phyloP scores from a whole-genome alignment of 2,329 filamentous ascomycete species.

The Pyrenophora graminea region DNA sequence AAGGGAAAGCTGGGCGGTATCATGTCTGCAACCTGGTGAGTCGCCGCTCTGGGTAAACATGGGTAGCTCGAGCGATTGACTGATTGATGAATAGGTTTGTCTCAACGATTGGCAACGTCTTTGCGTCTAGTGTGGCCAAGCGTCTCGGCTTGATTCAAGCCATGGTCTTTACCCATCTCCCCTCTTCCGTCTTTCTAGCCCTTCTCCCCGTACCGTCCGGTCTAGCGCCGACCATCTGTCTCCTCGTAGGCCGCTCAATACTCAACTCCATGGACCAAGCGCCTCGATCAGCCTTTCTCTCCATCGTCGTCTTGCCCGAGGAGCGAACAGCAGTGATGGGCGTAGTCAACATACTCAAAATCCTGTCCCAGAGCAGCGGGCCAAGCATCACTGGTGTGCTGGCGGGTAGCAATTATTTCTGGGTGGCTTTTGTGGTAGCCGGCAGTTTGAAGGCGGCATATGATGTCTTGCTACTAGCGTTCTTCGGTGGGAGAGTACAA shows the following conservation, averaged over 20 bases:
- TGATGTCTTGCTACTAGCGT: conserved; percentile 41
- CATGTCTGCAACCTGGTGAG: conserved; percentile 53
- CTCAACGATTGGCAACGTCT: conserved; percentile 38
- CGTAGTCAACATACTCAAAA: conserved; percentile 47
- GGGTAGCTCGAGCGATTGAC: neutral
- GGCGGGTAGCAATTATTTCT: conserved; percentile 39
- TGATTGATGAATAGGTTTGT: conserved; percentile 29
- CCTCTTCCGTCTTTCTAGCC: conserved; percentile 42
- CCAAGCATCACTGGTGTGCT: conserved; percentile 44
- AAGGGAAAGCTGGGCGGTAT: conserved; percentile 60
- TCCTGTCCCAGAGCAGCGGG: conserved; percentile 40
- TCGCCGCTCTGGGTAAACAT: neutral
- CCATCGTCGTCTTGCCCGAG: conserved; percentile 37
- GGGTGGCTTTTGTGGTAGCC: conserved; percentile 47
- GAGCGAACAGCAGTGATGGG: conserved; percentile 48
- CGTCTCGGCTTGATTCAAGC: conserved; percentile 60
- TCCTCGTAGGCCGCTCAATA: conserved; percentile 38
- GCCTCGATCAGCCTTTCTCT: conserved; percentile 43
- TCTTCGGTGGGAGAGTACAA: conserved; percentile 40
- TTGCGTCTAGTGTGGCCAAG: conserved; percentile 59
- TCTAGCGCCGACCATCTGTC: conserved; percentile 33
- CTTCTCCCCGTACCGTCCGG: conserved; percentile 33
- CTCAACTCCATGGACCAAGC: conserved; percentile 48
- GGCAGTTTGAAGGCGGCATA: conserved; percentile 44
- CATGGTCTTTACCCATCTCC: conserved; percentile 47